Conservation (phyloP, 768 basidiomycete species). For the Gymnopilus dilepis region DNA sequence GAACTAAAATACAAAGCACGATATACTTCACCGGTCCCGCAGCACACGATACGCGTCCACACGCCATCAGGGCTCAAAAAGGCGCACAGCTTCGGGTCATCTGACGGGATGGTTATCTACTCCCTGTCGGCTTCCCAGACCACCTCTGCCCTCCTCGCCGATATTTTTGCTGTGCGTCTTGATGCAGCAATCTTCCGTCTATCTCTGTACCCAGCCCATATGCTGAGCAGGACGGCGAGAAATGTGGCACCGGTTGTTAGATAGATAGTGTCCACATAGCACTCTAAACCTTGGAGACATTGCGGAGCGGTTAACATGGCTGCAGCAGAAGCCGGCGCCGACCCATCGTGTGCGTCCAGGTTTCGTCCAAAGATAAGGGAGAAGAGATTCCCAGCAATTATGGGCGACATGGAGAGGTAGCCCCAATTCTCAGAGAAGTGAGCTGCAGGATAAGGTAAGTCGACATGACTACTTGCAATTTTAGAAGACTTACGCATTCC, state of each 20-base stretch:
- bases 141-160: conserved; percentile 5
- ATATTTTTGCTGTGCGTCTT: conserved; percentile 11
- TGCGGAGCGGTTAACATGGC: conserved; percentile 34
- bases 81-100: background rate
- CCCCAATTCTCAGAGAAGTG: conserved; percentile 88
- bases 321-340: conserved; percentile 1
- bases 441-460: conserved; percentile 34
- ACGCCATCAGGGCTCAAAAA: background rate
- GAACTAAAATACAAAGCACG: background rate
- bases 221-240: conserved; percentile 48
- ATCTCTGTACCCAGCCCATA: conserved; percentile 60
- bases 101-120: background rate
- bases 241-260: conserved; percentile 55
- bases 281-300: conserved; percentile 61
- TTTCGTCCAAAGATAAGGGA: conserved; percentile 84
- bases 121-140: conserved; percentile 7
- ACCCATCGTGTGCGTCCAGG: conserved; percentile 69
- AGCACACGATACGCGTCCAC: background rate
- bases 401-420: conserved; percentile 71
- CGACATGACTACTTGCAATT: background rate
- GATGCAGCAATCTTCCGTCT: conserved; percentile 33
- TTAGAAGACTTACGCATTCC: conserved; percentile 67
- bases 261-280: conserved; percentile 64
- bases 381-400: conserved; percentile 82
- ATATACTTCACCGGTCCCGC: background rate